Evolutionary conservation across 2,329 filamentous ascomycete genomes (phyloP).

Genomic region (Aspergillus brunneoviolaceus): DNA sequence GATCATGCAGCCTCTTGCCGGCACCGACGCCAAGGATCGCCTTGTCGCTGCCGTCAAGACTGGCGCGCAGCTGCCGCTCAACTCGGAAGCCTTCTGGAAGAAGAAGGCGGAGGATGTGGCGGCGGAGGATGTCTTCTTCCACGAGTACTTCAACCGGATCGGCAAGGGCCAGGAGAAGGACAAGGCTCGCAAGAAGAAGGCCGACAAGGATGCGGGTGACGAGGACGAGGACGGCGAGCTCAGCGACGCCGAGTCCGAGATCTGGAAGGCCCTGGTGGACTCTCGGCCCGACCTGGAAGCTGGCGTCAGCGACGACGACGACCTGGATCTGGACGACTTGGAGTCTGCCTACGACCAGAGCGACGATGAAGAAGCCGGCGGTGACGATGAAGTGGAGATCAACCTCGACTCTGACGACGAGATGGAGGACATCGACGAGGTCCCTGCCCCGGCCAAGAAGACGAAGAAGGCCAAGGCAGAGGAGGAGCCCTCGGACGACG

Average conservation of each 20-base stretch:
- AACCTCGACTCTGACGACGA: constrained; percentile 50
- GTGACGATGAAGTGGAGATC: constrained; percentile 48
- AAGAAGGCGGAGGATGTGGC: constrained; percentile 85
- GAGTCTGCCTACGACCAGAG: constrained; percentile 52
- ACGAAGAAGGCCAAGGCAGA: constrained; percentile 38
- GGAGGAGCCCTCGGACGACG: constrained; percentile 46
- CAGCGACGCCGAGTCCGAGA: constrained; percentile 71
- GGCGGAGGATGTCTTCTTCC: constrained; percentile 95
- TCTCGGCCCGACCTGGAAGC: constrained; percentile 75
- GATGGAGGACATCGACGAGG: constrained; percentile 49
- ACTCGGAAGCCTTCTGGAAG: constrained; percentile 86
- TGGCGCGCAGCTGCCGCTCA: constrained; percentile 67
- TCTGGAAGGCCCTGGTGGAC: constrained; percentile 87
- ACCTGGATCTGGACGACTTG: constrained; percentile 56
- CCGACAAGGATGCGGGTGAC: constrained; percentile 49
- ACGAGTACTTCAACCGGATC: constrained; percentile 84
- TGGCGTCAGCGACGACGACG: constrained; percentile 58
- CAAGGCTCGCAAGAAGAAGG: constrained; percentile 54
- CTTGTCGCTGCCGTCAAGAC: constrained; percentile 60
- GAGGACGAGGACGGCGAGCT: constrained; percentile 45
- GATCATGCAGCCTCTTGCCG: constrained; percentile 92
- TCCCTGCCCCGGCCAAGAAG: constrained; percentile 43
- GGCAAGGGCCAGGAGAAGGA: constrained; percentile 56
- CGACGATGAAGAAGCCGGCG: constrained; percentile 42
- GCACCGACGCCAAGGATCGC: constrained; percentile 59